Evolutionary conservation across 345 rosid species (phyloP), one percentile per base, ranked within the genome.

Genomic region (Corchorus olitorius): DNA sequence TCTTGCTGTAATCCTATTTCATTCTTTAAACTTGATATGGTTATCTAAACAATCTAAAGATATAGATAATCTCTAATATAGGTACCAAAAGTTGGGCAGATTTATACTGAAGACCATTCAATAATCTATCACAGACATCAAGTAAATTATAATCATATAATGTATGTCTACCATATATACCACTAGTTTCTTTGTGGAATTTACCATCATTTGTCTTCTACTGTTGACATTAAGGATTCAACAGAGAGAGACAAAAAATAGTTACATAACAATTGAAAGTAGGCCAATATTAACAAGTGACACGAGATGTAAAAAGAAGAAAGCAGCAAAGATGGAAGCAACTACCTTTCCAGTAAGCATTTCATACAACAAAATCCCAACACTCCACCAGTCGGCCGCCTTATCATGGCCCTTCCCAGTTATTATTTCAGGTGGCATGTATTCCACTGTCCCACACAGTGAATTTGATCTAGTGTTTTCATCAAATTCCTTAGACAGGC

Each of bases 341-440:
- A 52, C 34, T 76, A 92, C 98, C 97, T 92, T 83, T 60, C 93
- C 99, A 8, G 97, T 93, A 53, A 93, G 97, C 98, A 95, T 95
- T 87, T 95, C 99, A 87, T 83, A 92, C 65, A 93, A 75, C 54
- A 95, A 85, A 79, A 92, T 81, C 56, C 99, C 99, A 46, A 90
- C 93, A 64, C 99, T 95, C 99, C 99, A 95, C 98, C 99, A 95
- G 54, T 95, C 99, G 3, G 99, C 96, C 69, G 97, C 88, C 81
- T 95, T 95, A 76, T 95, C 88, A 80, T 95, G 98, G 37, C 98
- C 99, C 82, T 86, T 95, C 11, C 99, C 99, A 6, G 81, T 87
- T 77, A 95, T 78, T 65, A 95, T 92, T 84, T 95, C 99, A 59
- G 99, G 97, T 60, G 99, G 81, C 99, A 93, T 95, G 73, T 95